phyloP scores from a whole-genome alignment of 73 alveolate genomes.

The Blepharisma japonicum region DNA sequence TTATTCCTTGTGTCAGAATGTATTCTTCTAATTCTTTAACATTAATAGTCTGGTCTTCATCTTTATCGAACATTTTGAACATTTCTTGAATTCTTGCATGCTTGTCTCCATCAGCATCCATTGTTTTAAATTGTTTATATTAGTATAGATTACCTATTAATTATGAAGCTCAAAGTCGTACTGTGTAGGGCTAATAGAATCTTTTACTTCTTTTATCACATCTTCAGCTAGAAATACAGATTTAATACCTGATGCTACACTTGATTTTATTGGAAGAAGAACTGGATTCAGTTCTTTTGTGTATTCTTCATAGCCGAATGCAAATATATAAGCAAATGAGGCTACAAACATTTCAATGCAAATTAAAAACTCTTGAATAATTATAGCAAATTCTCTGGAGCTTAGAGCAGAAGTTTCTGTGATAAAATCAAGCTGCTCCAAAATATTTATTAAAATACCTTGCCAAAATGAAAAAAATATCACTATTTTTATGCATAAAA shows the following conservation, averaged over 20 bases:
- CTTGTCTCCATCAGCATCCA: slow-evolving; percentile 12
- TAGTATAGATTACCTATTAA: not conserved
- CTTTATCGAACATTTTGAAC: not conserved
- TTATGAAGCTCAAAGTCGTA: not conserved
- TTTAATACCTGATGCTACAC: not conserved
- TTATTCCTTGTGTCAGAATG: not conserved
- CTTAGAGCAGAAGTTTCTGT: not conserved
- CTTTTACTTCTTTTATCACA: slow-evolving; percentile 50
- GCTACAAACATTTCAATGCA: slow-evolving; percentile 57
- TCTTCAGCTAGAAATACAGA: slow-evolving; percentile 43
- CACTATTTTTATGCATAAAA: slow-evolving; percentile 56
- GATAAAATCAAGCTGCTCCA: slow-evolving; percentile 19
- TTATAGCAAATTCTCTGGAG: not conserved
- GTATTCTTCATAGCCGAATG: slow-evolving; percentile 48
- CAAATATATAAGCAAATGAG: slow-evolving; percentile 47
- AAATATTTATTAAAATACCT: slow-evolving; percentile 27
- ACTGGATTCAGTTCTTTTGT: slow-evolving; percentile 9
- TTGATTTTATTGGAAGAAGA: not conserved
- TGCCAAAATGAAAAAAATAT: slow-evolving; percentile 64
- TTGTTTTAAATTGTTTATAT: not conserved
- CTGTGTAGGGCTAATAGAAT: slow-evolving; percentile 29
- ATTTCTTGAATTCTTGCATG: not conserved
- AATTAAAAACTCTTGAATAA: slow-evolving; percentile 34
- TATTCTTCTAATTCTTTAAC: not conserved
- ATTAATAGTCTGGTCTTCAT: not conserved